Conservation (phyloP, 495 filamentous ascomycete species). For the Lophium mytilinum region DNA sequence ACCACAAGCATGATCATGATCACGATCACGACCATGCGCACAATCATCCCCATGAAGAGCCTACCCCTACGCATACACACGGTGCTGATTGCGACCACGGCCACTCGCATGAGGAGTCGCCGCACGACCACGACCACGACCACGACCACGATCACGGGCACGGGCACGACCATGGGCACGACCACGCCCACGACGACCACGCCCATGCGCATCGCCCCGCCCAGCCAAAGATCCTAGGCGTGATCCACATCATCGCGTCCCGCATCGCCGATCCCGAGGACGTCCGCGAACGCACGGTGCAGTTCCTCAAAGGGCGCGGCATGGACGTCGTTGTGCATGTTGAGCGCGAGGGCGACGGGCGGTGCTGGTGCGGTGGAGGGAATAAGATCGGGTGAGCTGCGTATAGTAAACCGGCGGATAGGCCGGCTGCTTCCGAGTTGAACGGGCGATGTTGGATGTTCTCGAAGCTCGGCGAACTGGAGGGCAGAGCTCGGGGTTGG, state of each 20-base stretch:
- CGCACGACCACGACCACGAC: conserved; percentile 15
- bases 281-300: conserved; percentile 31
- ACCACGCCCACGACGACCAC: background rate
- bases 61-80: background rate
- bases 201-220: conserved; percentile 3
- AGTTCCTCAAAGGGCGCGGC: conserved; percentile 29
- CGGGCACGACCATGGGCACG: conserved; percentile 4
- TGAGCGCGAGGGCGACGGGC: conserved; percentile 31
- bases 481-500: too few relatives aligned
- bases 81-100: background rate
- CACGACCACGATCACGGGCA: conserved; percentile 17
- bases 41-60: too few relatives aligned
- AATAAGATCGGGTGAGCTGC: background rate
- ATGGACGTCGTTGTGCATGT: conserved; percentile 38
- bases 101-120: background rate
- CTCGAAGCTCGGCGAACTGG: too few relatives aligned
- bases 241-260: conserved; percentile 35
- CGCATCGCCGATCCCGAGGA: conserved; percentile 31
- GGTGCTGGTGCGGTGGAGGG: conserved; percentile 37
- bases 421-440: too few relatives aligned
- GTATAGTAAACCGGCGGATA: background rate
- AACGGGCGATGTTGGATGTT: too few relatives aligned
- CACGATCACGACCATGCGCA: background rate
- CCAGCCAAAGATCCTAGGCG: conserved; percentile 31
- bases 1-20: conserved; percentile 16